Evolutionary conservation across 495 filamentous ascomycete species (phyloP).

Genomic region (Cairneyella variabilis): DNA sequence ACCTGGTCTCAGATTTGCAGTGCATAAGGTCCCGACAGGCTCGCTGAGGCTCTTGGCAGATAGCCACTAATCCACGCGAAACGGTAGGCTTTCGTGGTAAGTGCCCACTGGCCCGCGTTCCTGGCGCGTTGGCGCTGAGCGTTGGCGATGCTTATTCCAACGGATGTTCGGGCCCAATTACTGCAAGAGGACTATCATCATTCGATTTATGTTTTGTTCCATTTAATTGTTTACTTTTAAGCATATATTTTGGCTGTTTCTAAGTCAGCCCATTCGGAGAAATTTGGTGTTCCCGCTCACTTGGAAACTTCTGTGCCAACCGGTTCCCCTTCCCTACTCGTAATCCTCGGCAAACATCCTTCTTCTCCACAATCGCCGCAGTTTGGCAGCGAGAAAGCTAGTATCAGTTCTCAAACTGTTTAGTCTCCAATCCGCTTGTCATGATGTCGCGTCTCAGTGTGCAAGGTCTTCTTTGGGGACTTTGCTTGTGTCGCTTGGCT

Average conservation of each 20-base stretch:
- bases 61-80: neutral
- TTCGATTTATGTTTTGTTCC: no score
- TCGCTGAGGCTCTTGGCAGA: neutral
- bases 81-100: neutral
- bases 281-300: no score
- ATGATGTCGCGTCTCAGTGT: conserved; percentile 13
- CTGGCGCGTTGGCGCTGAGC: neutral
- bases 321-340: no score
- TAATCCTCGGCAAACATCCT: neutral
- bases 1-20: conserved; percentile 1
- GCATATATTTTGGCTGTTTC: no score
- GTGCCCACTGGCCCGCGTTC: neutral
- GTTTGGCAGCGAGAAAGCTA: no score
- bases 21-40: conserved; percentile 1
- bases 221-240: no score
- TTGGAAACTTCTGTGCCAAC: no score
- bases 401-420: conserved; percentile 6
- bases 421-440: neutral
- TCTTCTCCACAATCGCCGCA: neutral
- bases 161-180: neutral
- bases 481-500: conserved; percentile 15
- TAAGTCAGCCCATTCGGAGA: no score
- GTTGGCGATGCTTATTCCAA: neutral
- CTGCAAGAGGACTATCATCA: neutral
- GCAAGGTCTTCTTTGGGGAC: no score